Evolutionary conservation across 1,139 yeast species (phyloP).

Genomic region (Blastobotrys aristatus): DNA sequence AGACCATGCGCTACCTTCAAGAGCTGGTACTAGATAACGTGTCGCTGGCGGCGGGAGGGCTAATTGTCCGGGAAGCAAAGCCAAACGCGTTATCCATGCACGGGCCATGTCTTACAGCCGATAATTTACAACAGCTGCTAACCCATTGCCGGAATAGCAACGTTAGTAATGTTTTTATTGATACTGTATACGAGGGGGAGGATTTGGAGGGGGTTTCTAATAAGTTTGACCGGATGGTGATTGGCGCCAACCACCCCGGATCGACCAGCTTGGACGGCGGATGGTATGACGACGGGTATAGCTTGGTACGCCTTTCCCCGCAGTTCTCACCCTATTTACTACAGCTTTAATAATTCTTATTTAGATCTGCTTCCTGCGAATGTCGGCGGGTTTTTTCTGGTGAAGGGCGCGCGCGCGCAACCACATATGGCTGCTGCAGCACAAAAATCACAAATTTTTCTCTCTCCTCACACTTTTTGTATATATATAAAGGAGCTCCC

Average conservation of each 20-base stretch:
- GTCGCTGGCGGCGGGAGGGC: neutral
- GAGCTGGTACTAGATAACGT: constrained; percentile 3
- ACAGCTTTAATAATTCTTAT: too few relatives aligned
- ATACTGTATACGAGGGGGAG: too few relatives aligned
- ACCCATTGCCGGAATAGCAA: too few relatives aligned
- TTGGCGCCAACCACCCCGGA: too few relatives aligned
- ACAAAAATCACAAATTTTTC: neutral
- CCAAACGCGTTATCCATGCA: neutral
- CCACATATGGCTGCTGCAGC: neutral
- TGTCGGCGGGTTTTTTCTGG: too few relatives aligned
- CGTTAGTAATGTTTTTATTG: neutral
- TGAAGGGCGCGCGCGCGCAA: neutral
- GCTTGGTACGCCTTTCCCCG: constrained; percentile 1
- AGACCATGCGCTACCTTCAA: neutral
- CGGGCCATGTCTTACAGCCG: too few relatives aligned
- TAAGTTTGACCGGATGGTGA: too few relatives aligned
- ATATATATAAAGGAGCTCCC: too few relatives aligned
- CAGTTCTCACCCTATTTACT: neutral
- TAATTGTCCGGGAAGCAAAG: neutral
- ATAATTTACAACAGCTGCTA: too few relatives aligned
- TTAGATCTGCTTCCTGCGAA: too few relatives aligned
- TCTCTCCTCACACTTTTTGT: neutral
- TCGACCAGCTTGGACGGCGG: too few relatives aligned
- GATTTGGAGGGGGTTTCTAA: too few relatives aligned
- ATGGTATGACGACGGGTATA: constrained; percentile 3